These are phyloP conservation scores for Pseudoscleropodium purum DNA, from an alignment of 225 moss, liverwort and hornwort species.

Conservation along the genomic window DNA sequence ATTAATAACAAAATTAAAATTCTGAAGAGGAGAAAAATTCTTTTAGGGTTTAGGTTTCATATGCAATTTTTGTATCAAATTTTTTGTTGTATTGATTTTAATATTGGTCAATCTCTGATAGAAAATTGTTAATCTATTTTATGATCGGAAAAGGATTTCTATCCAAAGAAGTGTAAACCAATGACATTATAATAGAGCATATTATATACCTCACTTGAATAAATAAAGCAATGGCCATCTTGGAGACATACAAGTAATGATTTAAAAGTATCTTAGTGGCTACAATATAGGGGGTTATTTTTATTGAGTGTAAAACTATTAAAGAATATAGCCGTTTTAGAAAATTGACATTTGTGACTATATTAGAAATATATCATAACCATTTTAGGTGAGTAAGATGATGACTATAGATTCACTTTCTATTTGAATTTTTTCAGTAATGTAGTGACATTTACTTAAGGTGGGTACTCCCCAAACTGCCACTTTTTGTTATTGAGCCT, in stretches of 20 bases:
- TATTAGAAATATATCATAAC: neutral
- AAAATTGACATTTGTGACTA: neutral
- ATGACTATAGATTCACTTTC: neutral
- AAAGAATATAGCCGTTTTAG: neutral
- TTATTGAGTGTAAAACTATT: neutral
- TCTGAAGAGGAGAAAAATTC: neutral
- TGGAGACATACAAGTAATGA: accelerated
- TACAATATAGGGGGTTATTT: neutral
- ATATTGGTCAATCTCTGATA: neutral
- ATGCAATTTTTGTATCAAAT: neutral
- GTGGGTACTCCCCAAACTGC: too few relatives aligned
- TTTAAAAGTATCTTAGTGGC: too few relatives aligned
- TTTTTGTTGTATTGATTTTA: neutral
- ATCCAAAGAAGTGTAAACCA: neutral
- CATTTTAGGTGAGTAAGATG: neutral
- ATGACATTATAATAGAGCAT: neutral
- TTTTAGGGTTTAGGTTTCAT: neutral
- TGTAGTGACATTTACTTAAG: neutral
- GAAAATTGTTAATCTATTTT: neutral
- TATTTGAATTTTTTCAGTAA: accelerated
- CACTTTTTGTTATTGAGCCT: too few relatives aligned
- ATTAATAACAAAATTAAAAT: neutral
- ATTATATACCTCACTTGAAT: too few relatives aligned
- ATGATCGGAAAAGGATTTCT: neutral
- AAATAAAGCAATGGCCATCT: neutral